These are phyloP conservation scores for Pilobolus umbonatus DNA, from an alignment of 192 early-diverging fungal genomes.

Conservation along the genomic window DNA sequence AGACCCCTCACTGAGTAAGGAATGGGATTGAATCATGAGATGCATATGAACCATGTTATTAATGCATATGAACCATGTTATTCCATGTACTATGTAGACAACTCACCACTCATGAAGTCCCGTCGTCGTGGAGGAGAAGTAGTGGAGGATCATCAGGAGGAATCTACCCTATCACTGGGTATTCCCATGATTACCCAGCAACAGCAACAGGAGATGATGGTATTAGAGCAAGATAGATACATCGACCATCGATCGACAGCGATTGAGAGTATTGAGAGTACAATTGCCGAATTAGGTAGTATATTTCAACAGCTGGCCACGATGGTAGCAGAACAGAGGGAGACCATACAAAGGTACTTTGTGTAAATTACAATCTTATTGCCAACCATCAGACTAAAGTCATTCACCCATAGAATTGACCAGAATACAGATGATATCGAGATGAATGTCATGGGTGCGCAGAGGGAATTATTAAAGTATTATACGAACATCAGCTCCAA, in stretches of 20 bases:
- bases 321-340: constrained; percentile 82
- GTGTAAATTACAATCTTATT: no score
- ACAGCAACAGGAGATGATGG: constrained; percentile 64
- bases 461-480: constrained; percentile 85
- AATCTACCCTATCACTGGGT: constrained; percentile 40
- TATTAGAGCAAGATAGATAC: constrained; percentile 70
- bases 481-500: constrained; percentile 91
- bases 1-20: constrained; percentile 24
- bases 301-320: constrained; percentile 85
- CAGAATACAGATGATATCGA: constrained; percentile 65
- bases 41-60: no score
- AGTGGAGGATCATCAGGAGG: constrained; percentile 16
- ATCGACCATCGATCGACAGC: constrained; percentile 86
- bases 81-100: no score
- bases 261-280: constrained; percentile 94
- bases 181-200: constrained; percentile 48
- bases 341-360: constrained; percentile 68
- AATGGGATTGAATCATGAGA: neutral
- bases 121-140: constrained; percentile 37
- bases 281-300: constrained; percentile 91
- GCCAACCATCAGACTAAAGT: neutral
- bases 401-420: constrained; percentile 17
- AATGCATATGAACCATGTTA: no score
- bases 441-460: constrained; percentile 84
- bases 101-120: constrained; percentile 54